Conservation (phyloP, 2,329 filamentous ascomycete genomes). For the Onygena corvina region DNA sequence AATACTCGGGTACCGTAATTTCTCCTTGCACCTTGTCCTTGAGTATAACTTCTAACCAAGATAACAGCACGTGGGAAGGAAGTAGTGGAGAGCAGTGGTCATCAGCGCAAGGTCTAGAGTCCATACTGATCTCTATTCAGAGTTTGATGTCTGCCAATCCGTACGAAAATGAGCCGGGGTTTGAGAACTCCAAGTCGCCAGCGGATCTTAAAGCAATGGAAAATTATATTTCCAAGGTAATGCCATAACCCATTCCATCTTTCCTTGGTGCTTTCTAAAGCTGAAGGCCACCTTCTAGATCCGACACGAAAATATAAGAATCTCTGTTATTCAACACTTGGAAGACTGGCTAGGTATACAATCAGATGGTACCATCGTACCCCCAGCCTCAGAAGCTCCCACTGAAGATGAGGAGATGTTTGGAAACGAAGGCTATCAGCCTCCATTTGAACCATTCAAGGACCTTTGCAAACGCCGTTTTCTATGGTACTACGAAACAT, state of each 20-base stretch:
- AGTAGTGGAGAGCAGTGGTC: conserved; percentile 92
- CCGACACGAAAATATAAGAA: conserved; percentile 73
- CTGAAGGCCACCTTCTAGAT: conserved; percentile 49
- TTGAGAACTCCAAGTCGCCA: conserved; percentile 58
- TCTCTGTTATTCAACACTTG: conserved; percentile 73
- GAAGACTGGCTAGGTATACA: conserved; percentile 64
- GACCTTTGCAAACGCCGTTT: conserved; percentile 86
- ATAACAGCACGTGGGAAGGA: conserved; percentile 76
- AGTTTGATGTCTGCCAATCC: conserved; percentile 89
- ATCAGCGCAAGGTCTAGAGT: conserved; percentile 87
- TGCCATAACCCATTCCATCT: neutral
- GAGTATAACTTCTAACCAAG: neutral
- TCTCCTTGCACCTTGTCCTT: neutral
- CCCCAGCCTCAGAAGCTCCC: conserved; percentile 24
- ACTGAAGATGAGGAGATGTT: conserved; percentile 29
- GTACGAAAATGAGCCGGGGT: conserved; percentile 93
- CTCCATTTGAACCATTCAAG: conserved; percentile 71
- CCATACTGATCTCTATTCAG: conserved; percentile 87
- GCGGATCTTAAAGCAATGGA: conserved; percentile 62
- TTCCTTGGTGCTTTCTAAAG: neutral
- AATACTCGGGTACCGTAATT: conserved; percentile 58
- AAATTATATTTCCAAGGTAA: conserved; percentile 67
- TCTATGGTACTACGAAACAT: conserved; percentile 90
- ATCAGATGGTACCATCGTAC: conserved; percentile 36
- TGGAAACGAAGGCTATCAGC: conserved; percentile 37